Evolutionary conservation across 2,329 filamentous ascomycete species (phyloP).

Genomic region (Monosporascus sp.): DNA sequence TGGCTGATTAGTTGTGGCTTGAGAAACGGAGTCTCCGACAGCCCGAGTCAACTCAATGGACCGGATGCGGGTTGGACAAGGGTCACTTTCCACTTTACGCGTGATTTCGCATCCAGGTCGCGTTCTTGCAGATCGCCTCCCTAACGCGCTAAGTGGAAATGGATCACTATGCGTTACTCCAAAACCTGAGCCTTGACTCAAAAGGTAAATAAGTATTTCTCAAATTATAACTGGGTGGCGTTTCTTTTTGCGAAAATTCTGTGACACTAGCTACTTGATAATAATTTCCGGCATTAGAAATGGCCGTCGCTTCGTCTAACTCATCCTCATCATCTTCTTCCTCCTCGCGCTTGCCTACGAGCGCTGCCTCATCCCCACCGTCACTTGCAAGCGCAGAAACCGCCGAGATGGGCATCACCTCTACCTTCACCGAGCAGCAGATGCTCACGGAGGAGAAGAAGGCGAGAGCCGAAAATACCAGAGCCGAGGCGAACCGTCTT

Average conservation of each 20-base stretch:
- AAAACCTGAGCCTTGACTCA: background rate
- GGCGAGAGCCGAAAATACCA: slow-evolving; percentile 40
- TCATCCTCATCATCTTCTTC: slow-evolving; percentile 10
- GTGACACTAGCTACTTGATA: slow-evolving; percentile 2
- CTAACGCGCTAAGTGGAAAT: slow-evolving; percentile 22
- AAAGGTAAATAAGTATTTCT: background rate
- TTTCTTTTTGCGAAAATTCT: slow-evolving; percentile 1
- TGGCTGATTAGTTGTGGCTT: background rate
- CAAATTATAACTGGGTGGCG: background rate
- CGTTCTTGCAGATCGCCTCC: slow-evolving; percentile 15
- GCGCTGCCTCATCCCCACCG: slow-evolving; percentile 18
- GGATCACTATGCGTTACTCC: slow-evolving; percentile 19
- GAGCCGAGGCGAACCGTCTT: slow-evolving; percentile 38
- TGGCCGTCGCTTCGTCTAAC: slow-evolving; percentile 9
- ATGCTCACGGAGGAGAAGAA: slow-evolving; percentile 40
- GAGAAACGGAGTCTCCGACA: too few species aligned
- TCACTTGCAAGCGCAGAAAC: slow-evolving; percentile 4
- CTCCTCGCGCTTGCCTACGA: slow-evolving; percentile 12
- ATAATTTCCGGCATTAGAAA: background rate
- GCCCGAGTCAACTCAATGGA: background rate
- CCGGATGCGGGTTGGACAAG: background rate
- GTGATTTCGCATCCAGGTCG: slow-evolving; percentile 25
- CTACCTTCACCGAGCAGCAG: slow-evolving; percentile 24
- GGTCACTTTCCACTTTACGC: slow-evolving; percentile 21
- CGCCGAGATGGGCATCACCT: slow-evolving; percentile 17